phyloP scores from a whole-genome alignment of 768 basidiomycete genomes.

The Psilocybe subaeruginosa region DNA sequence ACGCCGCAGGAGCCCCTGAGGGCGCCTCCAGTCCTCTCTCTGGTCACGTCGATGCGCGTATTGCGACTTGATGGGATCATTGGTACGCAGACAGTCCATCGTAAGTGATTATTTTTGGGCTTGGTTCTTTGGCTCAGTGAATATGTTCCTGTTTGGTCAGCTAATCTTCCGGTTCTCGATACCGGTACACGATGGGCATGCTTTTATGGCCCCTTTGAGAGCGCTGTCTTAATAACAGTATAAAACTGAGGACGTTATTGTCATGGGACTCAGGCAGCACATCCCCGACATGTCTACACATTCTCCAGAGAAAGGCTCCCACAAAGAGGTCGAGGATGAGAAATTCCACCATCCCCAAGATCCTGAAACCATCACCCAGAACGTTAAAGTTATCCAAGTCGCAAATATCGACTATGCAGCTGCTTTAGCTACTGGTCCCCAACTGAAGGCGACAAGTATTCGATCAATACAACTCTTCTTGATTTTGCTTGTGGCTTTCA shows the following conservation, averaged over 20 bases:
- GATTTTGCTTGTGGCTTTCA: constrained; percentile 33
- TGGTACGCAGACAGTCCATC: not conserved
- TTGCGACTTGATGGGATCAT: not conserved
- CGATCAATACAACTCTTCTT: constrained; percentile 44
- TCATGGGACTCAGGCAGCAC: not conserved
- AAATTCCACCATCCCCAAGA: constrained; percentile 6
- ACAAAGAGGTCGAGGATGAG: constrained; percentile 12
- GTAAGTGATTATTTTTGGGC: not conserved
- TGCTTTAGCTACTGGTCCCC: constrained; percentile 45
- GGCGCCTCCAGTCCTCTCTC: not conserved
- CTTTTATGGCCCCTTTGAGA: not conserved
- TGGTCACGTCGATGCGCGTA: not conserved
- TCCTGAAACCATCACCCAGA: constrained; percentile 6
- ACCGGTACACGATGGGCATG: not conserved
- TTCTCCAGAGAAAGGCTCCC: constrained; percentile 14
- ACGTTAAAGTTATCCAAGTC: constrained; percentile 31
- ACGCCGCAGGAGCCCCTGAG: not conserved
- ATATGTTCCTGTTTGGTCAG: not conserved
- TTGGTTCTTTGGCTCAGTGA: not conserved
- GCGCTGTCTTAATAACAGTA: not conserved
- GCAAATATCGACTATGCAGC: constrained; percentile 46
- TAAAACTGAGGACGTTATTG: not conserved
- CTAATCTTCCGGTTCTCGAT: not conserved
- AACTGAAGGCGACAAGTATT: constrained; percentile 38
- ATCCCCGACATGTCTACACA: not conserved